Percentiles rank a stretch among this genome's conserved stretches.
phyloP scores from a whole-genome alignment of 2,329 filamentous ascomycete genomes.

The Microdochium paspali region DNA sequence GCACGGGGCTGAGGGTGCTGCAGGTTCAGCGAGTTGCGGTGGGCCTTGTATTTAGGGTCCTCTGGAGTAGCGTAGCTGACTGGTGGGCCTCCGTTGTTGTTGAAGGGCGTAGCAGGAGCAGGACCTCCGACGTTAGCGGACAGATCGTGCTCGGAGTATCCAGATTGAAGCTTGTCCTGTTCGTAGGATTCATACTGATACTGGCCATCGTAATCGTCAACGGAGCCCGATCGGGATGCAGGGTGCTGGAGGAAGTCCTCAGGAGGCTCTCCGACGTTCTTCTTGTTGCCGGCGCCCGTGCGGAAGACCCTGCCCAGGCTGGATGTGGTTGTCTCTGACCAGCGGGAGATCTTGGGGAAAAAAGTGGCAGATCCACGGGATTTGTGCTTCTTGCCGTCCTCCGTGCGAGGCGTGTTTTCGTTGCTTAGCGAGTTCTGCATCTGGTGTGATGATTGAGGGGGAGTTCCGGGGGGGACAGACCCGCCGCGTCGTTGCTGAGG shows the following conservation, averaged over 20 bases:
- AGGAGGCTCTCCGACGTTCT: constrained; percentile 41
- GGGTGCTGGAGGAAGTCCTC: constrained; percentile 48
- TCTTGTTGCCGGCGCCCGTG: constrained; percentile 48
- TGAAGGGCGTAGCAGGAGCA: constrained; percentile 9
- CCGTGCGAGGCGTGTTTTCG: constrained; percentile 69
- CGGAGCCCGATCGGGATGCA: constrained; percentile 67
- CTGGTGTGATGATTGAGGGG: constrained; percentile 39
- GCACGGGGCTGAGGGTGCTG: constrained; percentile 71
- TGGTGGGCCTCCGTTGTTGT: constrained; percentile 29
- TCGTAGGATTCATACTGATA: constrained; percentile 44
- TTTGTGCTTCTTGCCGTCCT: constrained; percentile 81
- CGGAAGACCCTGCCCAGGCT: constrained; percentile 73
- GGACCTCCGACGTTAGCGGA: constrained; percentile 14
- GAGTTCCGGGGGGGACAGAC: constrained; percentile 46
- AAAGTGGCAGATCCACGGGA: constrained; percentile 68
- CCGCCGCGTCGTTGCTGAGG: constrained; percentile 41
- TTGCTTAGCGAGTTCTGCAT: constrained; percentile 48
- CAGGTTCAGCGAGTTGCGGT: constrained; percentile 71
- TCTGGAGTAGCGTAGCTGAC: constrained; percentile 47
- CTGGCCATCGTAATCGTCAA: constrained; percentile 58
- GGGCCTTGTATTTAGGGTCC: constrained; percentile 73
- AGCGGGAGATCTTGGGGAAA: constrained; percentile 90
- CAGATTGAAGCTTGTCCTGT: constrained; percentile 50
- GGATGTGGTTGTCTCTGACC: constrained; percentile 93
- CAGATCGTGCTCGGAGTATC: constrained; percentile 45